Evolutionary conservation across 177 flowering plant species (phyloP), one percentile per base, ranked within the genome.

Genomic region (Telopea speciosissima): DNA sequence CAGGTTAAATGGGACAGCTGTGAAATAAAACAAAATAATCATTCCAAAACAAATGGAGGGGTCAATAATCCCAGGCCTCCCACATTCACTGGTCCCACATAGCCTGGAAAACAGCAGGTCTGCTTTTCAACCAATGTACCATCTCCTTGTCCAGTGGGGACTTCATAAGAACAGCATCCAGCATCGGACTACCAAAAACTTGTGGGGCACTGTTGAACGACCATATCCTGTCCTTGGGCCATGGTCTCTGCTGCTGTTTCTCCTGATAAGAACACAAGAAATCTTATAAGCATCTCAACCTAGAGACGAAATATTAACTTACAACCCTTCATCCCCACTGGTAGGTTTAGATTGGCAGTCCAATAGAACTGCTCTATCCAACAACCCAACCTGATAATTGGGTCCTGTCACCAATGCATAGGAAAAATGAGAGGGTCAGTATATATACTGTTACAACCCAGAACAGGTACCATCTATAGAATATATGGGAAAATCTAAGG

Each of bases 191-290:
- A 59, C 97, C 99, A 69, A 91, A 70, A 44, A 93, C 74, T 70
- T 64, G 84, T n/a, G 80, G 79, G 44, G 73, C 65, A 52, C 76
- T 85, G 73, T 86, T 84, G 76, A 91, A 93, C 21, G 90, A 77
- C 99, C 98, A 96, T 74, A 93, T 91, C 22, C 79, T 81, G 63
- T 93, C 93, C 70, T 87, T 87, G 8, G 96, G 95, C 99, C 99
- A 96, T 6, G 90, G 81, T 78, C 88, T 87, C 76, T 91, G 98
- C 14, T 97, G 87, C 71, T 87, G 93, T 79, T 86, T 93, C 73
- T 91, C 98, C 99, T 96, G 93, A 5, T 16, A 26, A 1, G 45
- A 13, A 63, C 26, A 66, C 4, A 45, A 58, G 14, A 19, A 31
- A 56, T 31, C 10, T 24, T 25, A 54, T 68, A 12, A 72, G 36